Evolutionary conservation across 805 yeast genomes (phyloP).

Genomic region (Yueomyces sp.): DNA sequence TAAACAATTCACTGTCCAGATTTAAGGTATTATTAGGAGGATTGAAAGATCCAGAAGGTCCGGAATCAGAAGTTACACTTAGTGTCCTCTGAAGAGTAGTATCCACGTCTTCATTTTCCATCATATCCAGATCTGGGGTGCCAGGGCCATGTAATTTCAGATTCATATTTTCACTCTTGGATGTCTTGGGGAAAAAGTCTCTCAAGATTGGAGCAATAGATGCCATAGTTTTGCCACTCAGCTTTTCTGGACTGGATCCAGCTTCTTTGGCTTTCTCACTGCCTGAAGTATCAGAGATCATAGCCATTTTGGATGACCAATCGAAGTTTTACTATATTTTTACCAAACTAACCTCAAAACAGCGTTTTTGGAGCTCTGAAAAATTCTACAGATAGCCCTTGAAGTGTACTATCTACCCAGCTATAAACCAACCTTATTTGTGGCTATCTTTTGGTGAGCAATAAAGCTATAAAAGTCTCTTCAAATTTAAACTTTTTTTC

Average conservation of each 20-base stretch:
- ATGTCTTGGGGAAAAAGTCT: conserved; percentile 58
- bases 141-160: conserved; percentile 23
- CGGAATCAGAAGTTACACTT: conserved; percentile 3
- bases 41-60: not conserved
- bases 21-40: not conserved
- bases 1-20: not conserved
- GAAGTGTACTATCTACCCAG: too few species aligned
- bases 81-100: conserved; percentile 14
- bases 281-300: too few species aligned
- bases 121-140: conserved; percentile 9
- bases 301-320: too few species aligned
- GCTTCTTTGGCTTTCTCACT: too few species aligned
- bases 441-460: too few species aligned
- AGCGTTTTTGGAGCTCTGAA: too few species aligned
- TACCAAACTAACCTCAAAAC: too few species aligned
- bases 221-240: conserved; percentile 50
- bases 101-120: conserved; percentile 17
- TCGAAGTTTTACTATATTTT: too few species aligned
- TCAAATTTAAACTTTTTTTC: too few species aligned
- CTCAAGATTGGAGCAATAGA: conserved; percentile 70
- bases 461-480: too few species aligned
- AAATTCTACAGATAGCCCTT: too few species aligned
- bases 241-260: not conserved
- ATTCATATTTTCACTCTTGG: conserved; percentile 34
- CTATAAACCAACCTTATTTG: too few species aligned